phyloP scores from a whole-genome alignment of 1,284 basidiomycete species.

The Ustilago nuda region DNA sequence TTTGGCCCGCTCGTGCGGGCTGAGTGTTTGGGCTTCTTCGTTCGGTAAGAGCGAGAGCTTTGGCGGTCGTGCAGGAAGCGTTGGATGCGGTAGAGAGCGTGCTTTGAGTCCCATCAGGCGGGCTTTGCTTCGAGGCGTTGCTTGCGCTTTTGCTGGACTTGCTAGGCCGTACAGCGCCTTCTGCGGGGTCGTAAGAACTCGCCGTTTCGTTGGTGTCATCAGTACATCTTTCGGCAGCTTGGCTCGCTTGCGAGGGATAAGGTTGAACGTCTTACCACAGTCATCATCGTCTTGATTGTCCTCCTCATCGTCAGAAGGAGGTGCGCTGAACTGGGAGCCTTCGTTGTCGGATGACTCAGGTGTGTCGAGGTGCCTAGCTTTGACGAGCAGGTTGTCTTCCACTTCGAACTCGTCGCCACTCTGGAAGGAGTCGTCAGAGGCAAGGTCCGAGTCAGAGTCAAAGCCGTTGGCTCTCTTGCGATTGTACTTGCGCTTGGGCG shows the following conservation, averaged over 20 bases:
- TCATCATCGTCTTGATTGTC: slow-evolving; percentile 35
- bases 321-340: slow-evolving; percentile 37
- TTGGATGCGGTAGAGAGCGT: slow-evolving; percentile 37
- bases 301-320: slow-evolving; percentile 19
- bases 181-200: slow-evolving; percentile 38
- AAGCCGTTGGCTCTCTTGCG: slow-evolving; percentile 33
- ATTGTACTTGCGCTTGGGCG: slow-evolving; percentile 23
- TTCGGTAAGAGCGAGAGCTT: slow-evolving; percentile 51
- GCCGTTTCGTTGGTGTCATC: slow-evolving; percentile 45
- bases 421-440: slow-evolving; percentile 49
- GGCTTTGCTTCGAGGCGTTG: slow-evolving; percentile 47
- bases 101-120: slow-evolving; percentile 46
- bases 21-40: slow-evolving; percentile 37
- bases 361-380: slow-evolving; percentile 42
- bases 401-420: slow-evolving; percentile 48
- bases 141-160: slow-evolving; percentile 46
- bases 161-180: slow-evolving; percentile 29
- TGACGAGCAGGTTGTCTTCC: slow-evolving; percentile 48
- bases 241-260: slow-evolving; percentile 37
- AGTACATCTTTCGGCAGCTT: slow-evolving; percentile 32
- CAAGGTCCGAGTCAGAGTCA: slow-evolving; percentile 41
- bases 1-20: slow-evolving; percentile 60
- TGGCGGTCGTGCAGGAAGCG: slow-evolving; percentile 53
- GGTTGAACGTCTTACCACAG: slow-evolving; percentile 35
- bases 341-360: slow-evolving; percentile 45